Base-by-base conservation (phyloP, 495 filamentous ascomycete genomes). In the Trypethelium eluteriae region DNA sequence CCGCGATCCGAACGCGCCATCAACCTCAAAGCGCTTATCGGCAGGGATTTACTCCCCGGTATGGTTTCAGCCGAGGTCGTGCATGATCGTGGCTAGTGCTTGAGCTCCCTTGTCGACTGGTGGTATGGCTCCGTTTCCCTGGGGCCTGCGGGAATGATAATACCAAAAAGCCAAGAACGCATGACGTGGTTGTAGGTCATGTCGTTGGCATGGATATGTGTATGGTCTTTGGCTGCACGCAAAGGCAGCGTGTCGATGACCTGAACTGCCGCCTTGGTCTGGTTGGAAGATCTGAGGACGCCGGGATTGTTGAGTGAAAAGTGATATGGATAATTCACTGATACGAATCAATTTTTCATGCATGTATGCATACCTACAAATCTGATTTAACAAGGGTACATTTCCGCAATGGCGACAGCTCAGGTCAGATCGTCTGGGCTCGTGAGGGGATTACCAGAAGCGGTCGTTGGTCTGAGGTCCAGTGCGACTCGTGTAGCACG, bases 11-110 rank as follows among this genome's bases (percentile, higher is more conserved):
- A 32, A 10, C 35, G n/a, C 9, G 18, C 56, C 56, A 18, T 61
- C 56, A 32, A 61, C n/a, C 35, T 61, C n/a, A 18, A 61, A 61
- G 56, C 56, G n/a, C 56, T 18, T 61, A 18, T 61, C 56, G 11
- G 56, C 18, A 7, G n/a, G 1, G 1, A 9, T 10, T 10, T 38
- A 61, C 9, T 10, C 56, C 18, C 56, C n/a, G 18, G n/a, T 61
- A 61, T 32, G 1, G 35, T 61, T 2, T 2, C 56, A 61, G 18
- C 56, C 7, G 56, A 61, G 56, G 18, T 61, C 56, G 56, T 61
- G 56, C 56, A 61, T 1, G 56, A 61, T 18, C 1, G 56, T 61
- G 7, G 18, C 35, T 32, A 61, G 56, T 32, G 56, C 56, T 32
- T 32, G 18, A 25, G 25, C 25, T 25, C 25, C 25, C 25, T 25